phyloP scores from a whole-genome alignment of 1,284 basidiomycete species.

The Marasmius sp. region DNA sequence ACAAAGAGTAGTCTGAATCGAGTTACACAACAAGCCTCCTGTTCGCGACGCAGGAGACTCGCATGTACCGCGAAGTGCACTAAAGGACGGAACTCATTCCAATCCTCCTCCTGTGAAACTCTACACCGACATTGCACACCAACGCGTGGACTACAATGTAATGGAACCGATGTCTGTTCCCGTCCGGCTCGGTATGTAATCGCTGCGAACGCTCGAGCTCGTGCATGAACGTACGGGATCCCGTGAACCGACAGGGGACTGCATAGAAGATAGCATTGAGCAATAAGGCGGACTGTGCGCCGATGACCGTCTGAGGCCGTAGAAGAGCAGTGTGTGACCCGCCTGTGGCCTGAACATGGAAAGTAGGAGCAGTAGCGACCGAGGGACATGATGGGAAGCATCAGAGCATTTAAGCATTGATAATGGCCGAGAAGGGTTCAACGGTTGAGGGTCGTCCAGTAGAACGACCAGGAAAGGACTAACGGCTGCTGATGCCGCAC shows the following conservation, averaged over 20 bases:
- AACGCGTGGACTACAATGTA: background rate
- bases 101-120: slow-evolving; percentile 7
- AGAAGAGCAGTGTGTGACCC: background rate
- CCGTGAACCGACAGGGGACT: background rate
- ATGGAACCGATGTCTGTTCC: background rate
- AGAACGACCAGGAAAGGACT: background rate
- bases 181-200: background rate
- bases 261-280: background rate
- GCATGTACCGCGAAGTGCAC: slow-evolving; percentile 52
- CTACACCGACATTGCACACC: slow-evolving; percentile 12
- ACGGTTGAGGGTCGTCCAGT: background rate
- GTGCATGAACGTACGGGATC: background rate
- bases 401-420: background rate
- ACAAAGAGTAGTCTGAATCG: slow-evolving; percentile 60
- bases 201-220: background rate
- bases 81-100: slow-evolving; percentile 34
- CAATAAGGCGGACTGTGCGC: background rate
- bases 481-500: background rate
- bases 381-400: background rate
- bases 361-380: background rate
- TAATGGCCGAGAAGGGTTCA: background rate
- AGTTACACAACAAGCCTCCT: slow-evolving; percentile 37
- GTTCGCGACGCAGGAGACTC: slow-evolving; percentile 20
- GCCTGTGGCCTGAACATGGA: background rate
- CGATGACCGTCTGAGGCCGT: background rate